Conservation (phyloP, 345 rosid genomes). For the Linum usitatissimum region DNA sequence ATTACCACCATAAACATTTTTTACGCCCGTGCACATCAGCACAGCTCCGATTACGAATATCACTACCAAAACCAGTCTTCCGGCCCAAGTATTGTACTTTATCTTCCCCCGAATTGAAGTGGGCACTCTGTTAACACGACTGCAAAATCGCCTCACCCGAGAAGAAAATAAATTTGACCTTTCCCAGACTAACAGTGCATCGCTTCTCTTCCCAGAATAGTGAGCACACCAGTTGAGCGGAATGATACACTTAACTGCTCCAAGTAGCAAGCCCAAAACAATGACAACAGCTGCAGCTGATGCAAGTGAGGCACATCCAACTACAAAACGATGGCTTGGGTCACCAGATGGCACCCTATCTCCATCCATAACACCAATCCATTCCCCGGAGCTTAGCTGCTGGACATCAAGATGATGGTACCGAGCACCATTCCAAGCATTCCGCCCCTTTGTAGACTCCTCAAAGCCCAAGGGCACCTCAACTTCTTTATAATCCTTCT, state of each 20-base stretch:
- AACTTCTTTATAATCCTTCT: slow-evolving; percentile 57
- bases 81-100: slow-evolving; percentile 38
- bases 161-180: slow-evolving; percentile 40
- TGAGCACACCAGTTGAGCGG: slow-evolving; percentile 76
- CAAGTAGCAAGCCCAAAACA: slow-evolving; percentile 54
- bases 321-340: slow-evolving; percentile 32
- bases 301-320: slow-evolving; percentile 63
- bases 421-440: slow-evolving; percentile 80
- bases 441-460: slow-evolving; percentile 45
- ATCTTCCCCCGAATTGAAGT: slow-evolving; percentile 45
- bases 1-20: slow-evolving; percentile 62
- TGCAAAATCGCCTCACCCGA: slow-evolving; percentile 52
- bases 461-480: slow-evolving; percentile 55
- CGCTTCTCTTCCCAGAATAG: slow-evolving; percentile 50
- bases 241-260: slow-evolving; percentile 66
- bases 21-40: slow-evolving; percentile 43
- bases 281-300: slow-evolving; percentile 40
- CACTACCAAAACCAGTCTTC: slow-evolving; percentile 40
- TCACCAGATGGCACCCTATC: slow-evolving; percentile 83
- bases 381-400: slow-evolving; percentile 66
- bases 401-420: slow-evolving; percentile 76
- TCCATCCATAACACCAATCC: slow-evolving; percentile 80
- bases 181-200: slow-evolving; percentile 41
- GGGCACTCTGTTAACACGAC: slow-evolving; percentile 62
- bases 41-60: slow-evolving; percentile 40